phyloP scores from a whole-genome alignment of 106 monocot species.

The Iris macrosiphon region DNA sequence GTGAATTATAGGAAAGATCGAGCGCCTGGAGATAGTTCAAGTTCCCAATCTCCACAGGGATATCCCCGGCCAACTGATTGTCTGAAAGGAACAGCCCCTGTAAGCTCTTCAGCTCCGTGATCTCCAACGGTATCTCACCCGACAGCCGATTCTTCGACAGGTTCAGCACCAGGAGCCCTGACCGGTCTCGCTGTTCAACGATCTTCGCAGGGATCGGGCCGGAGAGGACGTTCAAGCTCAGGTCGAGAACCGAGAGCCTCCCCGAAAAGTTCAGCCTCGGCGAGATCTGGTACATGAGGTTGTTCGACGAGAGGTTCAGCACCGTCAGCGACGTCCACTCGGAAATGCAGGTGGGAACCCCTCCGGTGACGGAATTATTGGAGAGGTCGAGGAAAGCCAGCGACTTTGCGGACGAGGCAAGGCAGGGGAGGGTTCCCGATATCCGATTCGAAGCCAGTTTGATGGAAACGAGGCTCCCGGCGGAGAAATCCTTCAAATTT shows the following conservation, averaged over 20 bases:
- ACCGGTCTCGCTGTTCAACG: slow-evolving; percentile 26
- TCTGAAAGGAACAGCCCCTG: slow-evolving; percentile 42
- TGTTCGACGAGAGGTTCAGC: slow-evolving; percentile 65
- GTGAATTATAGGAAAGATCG: slow-evolving; percentile 41
- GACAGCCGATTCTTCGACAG: slow-evolving; percentile 53
- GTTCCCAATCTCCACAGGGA: slow-evolving; percentile 57
- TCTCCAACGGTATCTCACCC: slow-evolving; percentile 35
- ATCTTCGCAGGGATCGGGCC: slow-evolving; percentile 45
- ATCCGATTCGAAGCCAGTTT: slow-evolving; percentile 31
- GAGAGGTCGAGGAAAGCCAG: slow-evolving; percentile 45
- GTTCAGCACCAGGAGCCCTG: slow-evolving; percentile 46
- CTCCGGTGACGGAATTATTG: slow-evolving; percentile 45
- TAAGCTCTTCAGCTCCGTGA: slow-evolving; percentile 40
- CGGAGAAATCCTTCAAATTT: slow-evolving; percentile 23
- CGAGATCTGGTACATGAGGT: slow-evolving; percentile 38
- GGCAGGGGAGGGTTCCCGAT: slow-evolving; percentile 50
- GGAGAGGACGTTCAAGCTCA: slow-evolving; percentile 47
- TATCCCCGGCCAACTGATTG: slow-evolving; percentile 47
- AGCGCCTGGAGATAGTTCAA: slow-evolving; percentile 61
- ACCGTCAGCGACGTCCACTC: slow-evolving; percentile 24
- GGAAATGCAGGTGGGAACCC: slow-evolving; percentile 58
- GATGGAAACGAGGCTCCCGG: slow-evolving; percentile 15
- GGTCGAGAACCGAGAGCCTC: slow-evolving; percentile 48
- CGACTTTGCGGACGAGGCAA: slow-evolving; percentile 18
- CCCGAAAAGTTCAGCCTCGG: slow-evolving; percentile 62